Conservation (phyloP, 169 alveolate species). For the Plasmodium chabaudi region DNA sequence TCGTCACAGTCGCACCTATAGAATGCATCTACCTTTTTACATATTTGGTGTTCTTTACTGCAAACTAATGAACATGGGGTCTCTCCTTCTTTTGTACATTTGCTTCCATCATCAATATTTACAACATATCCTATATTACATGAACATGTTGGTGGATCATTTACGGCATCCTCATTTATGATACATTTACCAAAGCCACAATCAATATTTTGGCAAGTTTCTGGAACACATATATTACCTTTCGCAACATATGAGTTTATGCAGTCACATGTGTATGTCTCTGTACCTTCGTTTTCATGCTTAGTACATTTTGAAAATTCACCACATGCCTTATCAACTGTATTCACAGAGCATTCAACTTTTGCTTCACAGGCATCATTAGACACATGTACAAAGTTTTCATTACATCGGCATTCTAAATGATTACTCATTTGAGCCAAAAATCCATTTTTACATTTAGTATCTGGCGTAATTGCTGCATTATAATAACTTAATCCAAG, state of each 20-base stretch:
- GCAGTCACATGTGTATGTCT: conserved; percentile 13
- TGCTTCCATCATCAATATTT: conserved; percentile 12
- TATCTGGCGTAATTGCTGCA: conserved; percentile 26
- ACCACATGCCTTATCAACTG: conserved; percentile 37
- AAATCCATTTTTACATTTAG: conserved; percentile 41
- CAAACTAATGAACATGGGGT: conserved; percentile 40
- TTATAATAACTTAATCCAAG: conserved; percentile 29
- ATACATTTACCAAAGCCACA: conserved; percentile 63
- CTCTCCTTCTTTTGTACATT: conserved; percentile 52
- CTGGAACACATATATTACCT: conserved; percentile 11
- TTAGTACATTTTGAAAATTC: conserved; percentile 20
- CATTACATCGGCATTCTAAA: conserved; percentile 46
- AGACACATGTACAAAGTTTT: conserved; percentile 2
- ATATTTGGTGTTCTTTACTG: conserved; percentile 19
- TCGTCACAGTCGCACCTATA: conserved; percentile 48
- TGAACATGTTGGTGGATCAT: conserved; percentile 21
- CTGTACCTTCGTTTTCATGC: neutral
- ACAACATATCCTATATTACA: conserved; percentile 47
- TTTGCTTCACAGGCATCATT: conserved; percentile 32
- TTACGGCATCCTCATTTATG: neutral
- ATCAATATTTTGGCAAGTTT: conserved; percentile 4
- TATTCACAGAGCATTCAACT: conserved; percentile 14
- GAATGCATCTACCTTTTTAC: conserved; percentile 24
- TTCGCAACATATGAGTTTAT: neutral
- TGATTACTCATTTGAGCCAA: conserved; percentile 63